Percentiles rank a stretch among this genome's conserved stretches.
Conservation (phyloP, 2,329 filamentous ascomycete species). For the Ustulina deusta region DNA sequence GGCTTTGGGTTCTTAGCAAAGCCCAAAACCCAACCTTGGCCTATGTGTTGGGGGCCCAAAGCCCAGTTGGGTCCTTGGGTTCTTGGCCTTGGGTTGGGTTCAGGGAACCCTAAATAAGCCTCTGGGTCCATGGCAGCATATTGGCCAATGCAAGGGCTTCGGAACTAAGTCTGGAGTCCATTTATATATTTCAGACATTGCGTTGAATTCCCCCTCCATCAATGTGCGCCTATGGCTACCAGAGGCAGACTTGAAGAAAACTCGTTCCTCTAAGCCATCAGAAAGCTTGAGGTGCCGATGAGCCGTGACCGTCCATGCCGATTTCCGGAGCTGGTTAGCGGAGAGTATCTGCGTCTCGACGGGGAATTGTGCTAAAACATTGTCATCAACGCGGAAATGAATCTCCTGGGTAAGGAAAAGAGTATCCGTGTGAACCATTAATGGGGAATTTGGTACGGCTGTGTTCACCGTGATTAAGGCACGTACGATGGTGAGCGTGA, state of each 20-base stretch:
- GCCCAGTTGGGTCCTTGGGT: no score
- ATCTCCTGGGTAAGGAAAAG: conserved; percentile 12
- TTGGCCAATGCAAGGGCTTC: conserved; percentile 17
- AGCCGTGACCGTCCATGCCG: conserved; percentile 17
- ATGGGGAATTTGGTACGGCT: background rate
- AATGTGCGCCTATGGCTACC: conserved; percentile 11
- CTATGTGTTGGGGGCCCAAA: no score
- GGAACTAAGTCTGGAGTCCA: conserved; percentile 25
- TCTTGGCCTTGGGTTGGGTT: no score
- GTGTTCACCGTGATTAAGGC: background rate
- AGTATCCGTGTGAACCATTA: background rate
- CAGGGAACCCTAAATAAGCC: no score
- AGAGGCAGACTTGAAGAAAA: conserved; percentile 26
- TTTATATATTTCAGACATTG: conserved; percentile 23
- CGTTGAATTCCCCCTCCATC: conserved; percentile 26
- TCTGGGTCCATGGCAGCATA: conserved; percentile 2
- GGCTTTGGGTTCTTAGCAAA: no score
- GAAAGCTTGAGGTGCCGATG: conserved; percentile 15
- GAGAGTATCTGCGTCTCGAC: conserved; percentile 9
- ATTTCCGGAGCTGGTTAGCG: conserved; percentile 12
- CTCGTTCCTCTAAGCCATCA: conserved; percentile 8
- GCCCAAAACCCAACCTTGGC: no score
- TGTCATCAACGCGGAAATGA: conserved; percentile 20
- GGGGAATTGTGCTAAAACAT: conserved; percentile 21
- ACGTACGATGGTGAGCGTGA: background rate